These are phyloP conservation scores for Aspergillus luchuensis DNA, from an alignment of 2,329 filamentous ascomycete genomes.

Conservation along the genomic window DNA sequence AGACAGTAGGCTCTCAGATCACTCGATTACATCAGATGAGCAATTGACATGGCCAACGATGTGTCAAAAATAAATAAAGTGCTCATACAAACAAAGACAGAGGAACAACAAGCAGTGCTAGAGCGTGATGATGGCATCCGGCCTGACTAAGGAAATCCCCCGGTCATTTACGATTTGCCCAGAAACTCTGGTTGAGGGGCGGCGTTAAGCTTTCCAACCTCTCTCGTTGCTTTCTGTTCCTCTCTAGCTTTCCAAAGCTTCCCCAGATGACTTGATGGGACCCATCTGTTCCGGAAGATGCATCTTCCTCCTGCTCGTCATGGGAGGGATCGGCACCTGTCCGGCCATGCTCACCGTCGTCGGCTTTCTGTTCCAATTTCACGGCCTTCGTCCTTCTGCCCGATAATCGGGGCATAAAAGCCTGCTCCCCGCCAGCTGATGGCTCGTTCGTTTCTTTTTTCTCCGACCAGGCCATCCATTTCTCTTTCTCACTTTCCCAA, in stretches of 20 bases:
- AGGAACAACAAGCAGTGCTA: too few relatives aligned
- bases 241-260: neutral
- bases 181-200: too few relatives aligned
- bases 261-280: neutral
- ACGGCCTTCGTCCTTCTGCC: neutral
- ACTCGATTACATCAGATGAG: neutral
- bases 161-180: neutral
- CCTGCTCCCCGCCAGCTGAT: neutral
- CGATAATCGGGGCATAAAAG: constrained; percentile 1
- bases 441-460: neutral
- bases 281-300: neutral
- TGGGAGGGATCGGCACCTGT: constrained; percentile 7
- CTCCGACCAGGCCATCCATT: neutral
- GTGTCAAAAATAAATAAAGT: too few relatives aligned
- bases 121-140: neutral
- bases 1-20: too few relatives aligned
- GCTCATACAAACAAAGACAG: too few relatives aligned
- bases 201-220: neutral
- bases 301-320: neutral
- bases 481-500: neutral
- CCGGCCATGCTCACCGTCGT: neutral
- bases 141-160: neutral
- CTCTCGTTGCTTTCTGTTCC: neutral
- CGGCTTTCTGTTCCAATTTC: neutral
- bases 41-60: neutral